A percentile compares a stretch with the other conserved stretches of the same genome.
Evolutionary conservation across 257 asterid genomes (phyloP).

Genomic region (Cruciata laevipes): DNA sequence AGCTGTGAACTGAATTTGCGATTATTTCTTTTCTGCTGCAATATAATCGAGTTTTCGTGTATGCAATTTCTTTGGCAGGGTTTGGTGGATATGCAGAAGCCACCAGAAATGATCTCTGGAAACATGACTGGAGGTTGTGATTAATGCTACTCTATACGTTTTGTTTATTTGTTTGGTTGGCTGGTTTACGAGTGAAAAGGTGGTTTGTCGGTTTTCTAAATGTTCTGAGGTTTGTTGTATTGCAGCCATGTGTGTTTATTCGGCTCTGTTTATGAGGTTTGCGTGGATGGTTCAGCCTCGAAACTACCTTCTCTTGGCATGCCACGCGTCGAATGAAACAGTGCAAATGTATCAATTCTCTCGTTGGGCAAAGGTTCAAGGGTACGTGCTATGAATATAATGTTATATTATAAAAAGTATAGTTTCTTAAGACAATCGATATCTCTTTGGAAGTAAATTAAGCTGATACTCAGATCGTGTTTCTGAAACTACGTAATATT

Average conservation of each 20-base stretch:
- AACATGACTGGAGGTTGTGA: constrained; percentile 80
- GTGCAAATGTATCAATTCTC: constrained; percentile 83
- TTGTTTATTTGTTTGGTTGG: background rate
- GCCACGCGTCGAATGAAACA: constrained; percentile 88
- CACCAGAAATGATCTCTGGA: constrained; percentile 93
- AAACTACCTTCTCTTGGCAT: constrained; percentile 74
- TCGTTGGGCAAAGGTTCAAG: constrained; percentile 90
- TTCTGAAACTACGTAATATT: background rate
- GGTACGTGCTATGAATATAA: constrained; percentile 38
- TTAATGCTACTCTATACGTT: background rate
- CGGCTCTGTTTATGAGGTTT: constrained; percentile 89
- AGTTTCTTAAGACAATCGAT: no score
- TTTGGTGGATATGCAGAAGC: constrained; percentile 80
- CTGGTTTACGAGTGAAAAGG: background rate
- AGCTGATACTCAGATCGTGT: background rate
- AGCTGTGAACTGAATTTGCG: background rate
- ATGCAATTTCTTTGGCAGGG: constrained; percentile 40
- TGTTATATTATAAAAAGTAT: background rate
- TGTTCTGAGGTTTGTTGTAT: background rate
- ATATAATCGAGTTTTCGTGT: constrained; percentile 8
- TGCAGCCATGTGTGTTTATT: constrained; percentile 93
- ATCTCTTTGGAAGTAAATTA: background rate
- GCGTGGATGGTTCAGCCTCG: constrained; percentile 99
- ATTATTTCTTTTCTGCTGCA: background rate
- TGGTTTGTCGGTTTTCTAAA: constrained; percentile 8